Evolutionary conservation across 148 eudicot species (phyloP).

Genomic region (Linanthus parryae): DNA sequence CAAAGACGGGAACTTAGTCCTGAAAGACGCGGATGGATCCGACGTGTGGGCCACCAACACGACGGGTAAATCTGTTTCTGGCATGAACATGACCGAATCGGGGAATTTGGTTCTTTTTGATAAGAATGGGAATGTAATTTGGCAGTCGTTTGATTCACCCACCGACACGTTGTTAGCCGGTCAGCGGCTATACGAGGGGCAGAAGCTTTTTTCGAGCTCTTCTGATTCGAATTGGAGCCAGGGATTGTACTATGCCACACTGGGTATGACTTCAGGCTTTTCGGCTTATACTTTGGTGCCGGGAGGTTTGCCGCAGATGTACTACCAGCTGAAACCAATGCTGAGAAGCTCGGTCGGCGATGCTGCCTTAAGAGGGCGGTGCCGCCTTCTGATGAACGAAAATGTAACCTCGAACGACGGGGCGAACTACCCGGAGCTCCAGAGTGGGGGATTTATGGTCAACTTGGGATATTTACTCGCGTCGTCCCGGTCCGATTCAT

Average conservation of each 20-base stretch:
- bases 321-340: slow-evolving; percentile 5
- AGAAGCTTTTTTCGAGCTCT: not conserved
- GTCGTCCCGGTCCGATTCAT: not conserved
- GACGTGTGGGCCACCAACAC: not conserved
- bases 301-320: not conserved
- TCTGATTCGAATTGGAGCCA: not conserved
- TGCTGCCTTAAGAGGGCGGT: not conserved
- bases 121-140: not conserved
- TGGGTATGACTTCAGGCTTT: not conserved
- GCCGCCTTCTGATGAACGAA: not conserved
- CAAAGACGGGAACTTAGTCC: not conserved
- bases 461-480: not conserved
- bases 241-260: not conserved
- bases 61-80: not conserved
- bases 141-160: slow-evolving; percentile 13
- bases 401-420: not conserved
- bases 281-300: slow-evolving; percentile 1
- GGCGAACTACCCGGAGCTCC: slow-evolving; percentile 2
- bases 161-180: slow-evolving; percentile 10
- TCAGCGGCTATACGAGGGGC: slow-evolving; percentile 8
- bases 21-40: not conserved
- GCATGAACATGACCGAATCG: slow-evolving; percentile 10
- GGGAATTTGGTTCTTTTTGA: slow-evolving; percentile 14
- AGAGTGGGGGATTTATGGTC: not conserved
- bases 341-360: not conserved